phyloP scores from a whole-genome alignment of 305 asterid species.

The Caryopteris hybrid region DNA sequence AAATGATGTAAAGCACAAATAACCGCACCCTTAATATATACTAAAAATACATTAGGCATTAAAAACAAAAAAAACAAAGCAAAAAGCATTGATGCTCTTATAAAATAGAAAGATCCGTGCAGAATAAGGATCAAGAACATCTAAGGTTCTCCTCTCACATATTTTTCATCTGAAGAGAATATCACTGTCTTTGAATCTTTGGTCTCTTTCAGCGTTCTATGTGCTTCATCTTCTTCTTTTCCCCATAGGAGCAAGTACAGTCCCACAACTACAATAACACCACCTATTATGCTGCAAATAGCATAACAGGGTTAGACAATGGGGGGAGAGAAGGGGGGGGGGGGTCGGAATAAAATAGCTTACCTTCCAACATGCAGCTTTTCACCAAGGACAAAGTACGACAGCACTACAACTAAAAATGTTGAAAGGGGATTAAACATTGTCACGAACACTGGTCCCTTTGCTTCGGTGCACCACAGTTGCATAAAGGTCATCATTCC shows the following conservation, averaged over 20 bases:
- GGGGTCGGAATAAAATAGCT: background rate
- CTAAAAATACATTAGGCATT: no score
- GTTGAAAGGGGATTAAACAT: slow-evolving; percentile 70
- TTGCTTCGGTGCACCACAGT: slow-evolving; percentile 64
- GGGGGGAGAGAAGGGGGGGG: no score
- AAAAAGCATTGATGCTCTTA: no score
- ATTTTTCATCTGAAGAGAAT: slow-evolving; percentile 15
- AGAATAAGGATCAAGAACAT: no score
- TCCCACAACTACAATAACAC: slow-evolving; percentile 44
- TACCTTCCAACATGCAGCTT: slow-evolving; percentile 69
- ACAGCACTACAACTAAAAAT: slow-evolving; percentile 46
- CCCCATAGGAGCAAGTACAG: slow-evolving; percentile 73
- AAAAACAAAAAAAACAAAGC: no score
- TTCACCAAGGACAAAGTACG: slow-evolving; percentile 61
- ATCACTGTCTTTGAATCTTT: slow-evolving; percentile 25
- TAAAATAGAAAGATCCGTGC: no score
- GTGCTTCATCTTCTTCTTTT: slow-evolving; percentile 45
- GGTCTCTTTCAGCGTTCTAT: slow-evolving; percentile 25
- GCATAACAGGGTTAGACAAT: background rate
- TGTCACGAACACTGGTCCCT: slow-evolving; percentile 75
- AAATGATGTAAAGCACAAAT: no score
- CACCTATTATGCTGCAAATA: slow-evolving; percentile 67
- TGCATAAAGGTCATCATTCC: slow-evolving; percentile 50
- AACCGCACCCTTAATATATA: no score
- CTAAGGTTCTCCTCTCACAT: slow-evolving; percentile 28